These are phyloP conservation scores for Aspergillus cavernicola DNA, from an alignment of 495 filamentous ascomycete species.

Conservation along the genomic window DNA sequence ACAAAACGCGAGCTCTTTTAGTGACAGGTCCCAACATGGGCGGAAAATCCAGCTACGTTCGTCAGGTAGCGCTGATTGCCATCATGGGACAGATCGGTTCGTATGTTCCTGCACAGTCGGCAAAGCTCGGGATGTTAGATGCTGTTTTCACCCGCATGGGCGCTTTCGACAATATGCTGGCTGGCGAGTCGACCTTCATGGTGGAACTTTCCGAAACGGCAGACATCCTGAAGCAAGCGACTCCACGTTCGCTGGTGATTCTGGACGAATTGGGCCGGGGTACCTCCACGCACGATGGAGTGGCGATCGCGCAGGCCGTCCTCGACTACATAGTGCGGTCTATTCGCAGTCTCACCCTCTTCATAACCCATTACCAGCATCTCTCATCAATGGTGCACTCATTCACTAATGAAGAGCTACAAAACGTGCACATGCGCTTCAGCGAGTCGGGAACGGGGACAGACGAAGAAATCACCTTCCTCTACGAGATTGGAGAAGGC, in stretches of 20 bases:
- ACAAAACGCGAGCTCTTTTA: slow-evolving; percentile 69
- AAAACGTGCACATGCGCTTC: slow-evolving; percentile 84
- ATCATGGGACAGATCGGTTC: slow-evolving; percentile 95
- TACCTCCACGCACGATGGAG: slow-evolving; percentile 91
- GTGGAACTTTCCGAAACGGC: slow-evolving; percentile 91
- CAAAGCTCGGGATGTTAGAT: slow-evolving; percentile 77
- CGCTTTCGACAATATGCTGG: slow-evolving; percentile 93
- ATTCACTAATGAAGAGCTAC: slow-evolving; percentile 57
- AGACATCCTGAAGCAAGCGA: slow-evolving; percentile 84
- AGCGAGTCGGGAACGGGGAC: slow-evolving; percentile 44
- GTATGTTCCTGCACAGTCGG: slow-evolving; percentile 79
- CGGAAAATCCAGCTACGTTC: slow-evolving; percentile 92
- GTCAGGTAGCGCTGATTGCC: slow-evolving; percentile 82
- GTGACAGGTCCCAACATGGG: slow-evolving; percentile 99
- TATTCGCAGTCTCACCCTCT: slow-evolving; percentile 72
- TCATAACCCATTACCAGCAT: slow-evolving; percentile 96
- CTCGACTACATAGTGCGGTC: slow-evolving; percentile 78
- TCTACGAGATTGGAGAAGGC: slow-evolving; percentile 81
- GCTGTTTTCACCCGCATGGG: slow-evolving; percentile 97
- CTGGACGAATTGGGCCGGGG: slow-evolving; percentile 95
- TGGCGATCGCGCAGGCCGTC: slow-evolving; percentile 92
- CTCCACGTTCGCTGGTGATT: slow-evolving; percentile 74
- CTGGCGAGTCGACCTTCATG: slow-evolving; percentile 96
- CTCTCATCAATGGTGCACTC: slow-evolving; percentile 67
- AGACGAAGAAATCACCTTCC: slow-evolving; percentile 66